Percentiles rank a stretch among this genome's conserved stretches.
Evolutionary conservation across 2,329 filamentous ascomycete species (phyloP).

Genomic region (Geosmithia flava): DNA sequence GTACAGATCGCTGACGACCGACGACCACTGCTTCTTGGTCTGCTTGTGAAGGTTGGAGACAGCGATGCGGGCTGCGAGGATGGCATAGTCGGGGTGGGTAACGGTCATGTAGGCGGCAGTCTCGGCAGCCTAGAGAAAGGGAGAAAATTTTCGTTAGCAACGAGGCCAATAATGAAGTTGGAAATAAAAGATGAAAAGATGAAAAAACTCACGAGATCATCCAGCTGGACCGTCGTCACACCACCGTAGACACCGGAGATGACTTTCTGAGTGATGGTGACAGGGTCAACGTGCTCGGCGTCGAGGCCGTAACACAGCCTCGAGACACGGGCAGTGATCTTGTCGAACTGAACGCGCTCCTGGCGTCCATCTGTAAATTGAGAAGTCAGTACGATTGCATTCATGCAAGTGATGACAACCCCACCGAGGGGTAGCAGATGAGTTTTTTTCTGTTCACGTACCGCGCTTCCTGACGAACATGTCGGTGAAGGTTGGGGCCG

Average conservation of each 20-base stretch:
- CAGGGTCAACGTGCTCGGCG: slow-evolving; percentile 87
- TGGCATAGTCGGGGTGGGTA: slow-evolving; percentile 97
- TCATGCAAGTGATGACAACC: not conserved
- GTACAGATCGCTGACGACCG: slow-evolving; percentile 85
- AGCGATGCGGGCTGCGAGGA: slow-evolving; percentile 94
- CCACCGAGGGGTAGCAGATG: not conserved
- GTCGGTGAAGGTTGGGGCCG: slow-evolving; percentile 14
- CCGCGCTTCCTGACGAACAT: slow-evolving; percentile 56
- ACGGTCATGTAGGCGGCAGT: slow-evolving; percentile 99
- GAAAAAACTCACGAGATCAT: slow-evolving; percentile 73
- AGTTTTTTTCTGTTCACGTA: slow-evolving; percentile 28
- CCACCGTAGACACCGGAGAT: slow-evolving; percentile 98
- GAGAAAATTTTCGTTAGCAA: not conserved
- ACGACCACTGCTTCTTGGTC: slow-evolving; percentile 99
- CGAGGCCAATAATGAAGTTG: slow-evolving; percentile 6
- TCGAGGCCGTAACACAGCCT: slow-evolving; percentile 96
- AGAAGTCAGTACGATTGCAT: not conserved
- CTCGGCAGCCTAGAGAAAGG: slow-evolving; percentile 74
- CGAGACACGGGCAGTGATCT: slow-evolving; percentile 98
- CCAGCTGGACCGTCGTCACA: slow-evolving; percentile 90
- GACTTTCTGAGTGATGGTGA: slow-evolving; percentile 97
- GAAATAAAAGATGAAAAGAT: not conserved
- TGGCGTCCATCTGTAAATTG: slow-evolving; percentile 77
- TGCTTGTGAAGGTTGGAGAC: slow-evolving; percentile 99
- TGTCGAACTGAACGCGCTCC: slow-evolving; percentile 99